These are phyloP conservation scores for Nannochloropsis salina DNA, from an alignment of 108 stramenopile genomes.

Conservation along the genomic window DNA sequence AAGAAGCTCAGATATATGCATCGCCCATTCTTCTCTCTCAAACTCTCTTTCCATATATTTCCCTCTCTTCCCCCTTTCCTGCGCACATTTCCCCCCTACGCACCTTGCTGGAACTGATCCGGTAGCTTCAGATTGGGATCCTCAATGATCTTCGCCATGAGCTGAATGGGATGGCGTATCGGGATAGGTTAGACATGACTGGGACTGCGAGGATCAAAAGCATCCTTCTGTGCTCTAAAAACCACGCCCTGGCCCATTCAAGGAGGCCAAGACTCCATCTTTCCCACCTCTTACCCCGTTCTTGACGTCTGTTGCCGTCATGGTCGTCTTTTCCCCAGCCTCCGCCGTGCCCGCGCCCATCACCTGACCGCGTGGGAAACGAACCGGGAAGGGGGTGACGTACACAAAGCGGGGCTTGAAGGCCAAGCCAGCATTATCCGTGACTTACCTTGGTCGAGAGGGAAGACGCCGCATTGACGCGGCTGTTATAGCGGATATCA, in stretches of 20 bases:
- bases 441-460: too few species aligned
- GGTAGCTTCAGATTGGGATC: neutral
- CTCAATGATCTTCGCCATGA: neutral
- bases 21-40: neutral
- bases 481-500: too few species aligned
- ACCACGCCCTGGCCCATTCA: too few species aligned
- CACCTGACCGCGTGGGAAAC: neutral
- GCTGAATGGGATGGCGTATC: neutral
- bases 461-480: too few species aligned
- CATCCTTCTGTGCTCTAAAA: too few species aligned
- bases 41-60: neutral
- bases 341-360: neutral
- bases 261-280: too few species aligned
- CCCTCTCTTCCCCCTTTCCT: neutral
- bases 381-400: too few species aligned
- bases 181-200: neutral
- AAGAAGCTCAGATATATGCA: neutral
- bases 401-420: too few species aligned
- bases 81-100: neutral
- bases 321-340: neutral
- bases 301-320: neutral
- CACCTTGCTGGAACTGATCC: constrained; percentile 14
- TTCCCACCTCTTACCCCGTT: neutral
- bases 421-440: too few species aligned
- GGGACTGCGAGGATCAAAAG: neutral